phyloP scores from a whole-genome alignment of 2,329 filamentous ascomycete species.

The Aspergillus floridensis region DNA sequence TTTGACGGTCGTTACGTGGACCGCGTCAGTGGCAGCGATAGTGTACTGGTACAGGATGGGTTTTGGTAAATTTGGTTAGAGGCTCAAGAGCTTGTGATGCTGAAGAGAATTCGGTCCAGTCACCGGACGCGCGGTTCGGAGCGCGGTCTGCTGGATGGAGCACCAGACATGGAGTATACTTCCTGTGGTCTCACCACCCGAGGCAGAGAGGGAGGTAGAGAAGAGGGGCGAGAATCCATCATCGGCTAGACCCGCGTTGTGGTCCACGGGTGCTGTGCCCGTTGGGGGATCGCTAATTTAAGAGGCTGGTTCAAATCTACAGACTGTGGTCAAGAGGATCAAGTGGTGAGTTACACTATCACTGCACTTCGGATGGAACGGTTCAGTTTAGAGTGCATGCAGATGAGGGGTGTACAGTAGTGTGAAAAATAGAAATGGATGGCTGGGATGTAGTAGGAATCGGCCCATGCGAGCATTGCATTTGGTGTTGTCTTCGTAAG shows the following conservation, averaged over 20 bases:
- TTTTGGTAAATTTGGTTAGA: not conserved
- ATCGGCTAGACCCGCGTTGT: not conserved
- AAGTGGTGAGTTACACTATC: not conserved
- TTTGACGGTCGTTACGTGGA: constrained; percentile 4
- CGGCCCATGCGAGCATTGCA: not conserved
- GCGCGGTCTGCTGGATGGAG: not conserved
- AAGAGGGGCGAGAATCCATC: not conserved
- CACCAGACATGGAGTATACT: not conserved
- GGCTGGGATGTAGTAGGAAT: not conserved
- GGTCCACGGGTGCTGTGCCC: not conserved
- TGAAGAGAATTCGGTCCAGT: not conserved
- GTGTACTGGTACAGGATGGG: not conserved
- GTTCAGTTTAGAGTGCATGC: not conserved
- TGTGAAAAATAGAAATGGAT: not conserved
- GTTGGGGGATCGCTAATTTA: not conserved
- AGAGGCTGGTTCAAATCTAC: not conserved
- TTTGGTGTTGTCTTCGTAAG: not conserved
- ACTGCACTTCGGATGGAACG: not conserved
- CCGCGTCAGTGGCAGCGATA: not conserved
- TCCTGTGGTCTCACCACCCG: not conserved
- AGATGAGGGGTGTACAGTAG: not conserved
- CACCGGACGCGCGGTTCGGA: not conserved
- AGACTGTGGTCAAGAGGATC: too few species aligned
- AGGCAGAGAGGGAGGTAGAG: not conserved
- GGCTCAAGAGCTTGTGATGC: not conserved